Base-by-base conservation (phyloP, 108 stramenopile genomes). In the Pseudonitzschia multiseries region DNA sequence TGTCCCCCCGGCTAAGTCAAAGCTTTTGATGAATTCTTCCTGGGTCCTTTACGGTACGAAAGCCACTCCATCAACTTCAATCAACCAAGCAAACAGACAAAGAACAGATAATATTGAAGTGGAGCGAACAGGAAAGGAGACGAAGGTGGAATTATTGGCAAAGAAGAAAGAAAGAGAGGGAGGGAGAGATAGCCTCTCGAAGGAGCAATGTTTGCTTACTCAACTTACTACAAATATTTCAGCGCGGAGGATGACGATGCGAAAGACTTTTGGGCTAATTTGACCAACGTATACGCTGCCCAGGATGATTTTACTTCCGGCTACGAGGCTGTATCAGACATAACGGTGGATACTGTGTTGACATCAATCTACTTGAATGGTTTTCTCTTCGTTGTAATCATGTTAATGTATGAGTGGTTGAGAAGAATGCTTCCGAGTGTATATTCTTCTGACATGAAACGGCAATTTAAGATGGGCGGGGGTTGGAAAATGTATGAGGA, bases 311-410 rank as follows among this genome's bases (percentile, higher is more conserved):
- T 77, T 51, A 77, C 76, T 13, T 42, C 77, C 48, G 62, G 66
- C n/a, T 62, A 62, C 29, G 61, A 62, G 40, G 33, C 32, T 33
- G 61, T 62, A 13, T 18, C 80, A 69, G 94, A 95, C 76, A 86
- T 93, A 18, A 83, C 90, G 20, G 89, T 92, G n/a, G 80, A 87
- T 60, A 79, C 87, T 26, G 92, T 95, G 24, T 51, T 91, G 65
- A 84, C 86, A 22, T 82, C 90, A 28, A 31, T 89, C 5, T 84
- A 76, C 50, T 71, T 90, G 65, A 95, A 95, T 53, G 74, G 78
- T 36, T 57, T 87, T 21, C 80, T 89, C 20, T 95, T 88, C 67
- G 73, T 89, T 26, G 44, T 87, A 14, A 72, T 92, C 51, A 84
- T 95, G 69, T 66, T 57, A 3, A 79, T 57, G 48, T 95, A 95